Conservation (phyloP, 345 rosid genomes). For the Salix caprea region DNA sequence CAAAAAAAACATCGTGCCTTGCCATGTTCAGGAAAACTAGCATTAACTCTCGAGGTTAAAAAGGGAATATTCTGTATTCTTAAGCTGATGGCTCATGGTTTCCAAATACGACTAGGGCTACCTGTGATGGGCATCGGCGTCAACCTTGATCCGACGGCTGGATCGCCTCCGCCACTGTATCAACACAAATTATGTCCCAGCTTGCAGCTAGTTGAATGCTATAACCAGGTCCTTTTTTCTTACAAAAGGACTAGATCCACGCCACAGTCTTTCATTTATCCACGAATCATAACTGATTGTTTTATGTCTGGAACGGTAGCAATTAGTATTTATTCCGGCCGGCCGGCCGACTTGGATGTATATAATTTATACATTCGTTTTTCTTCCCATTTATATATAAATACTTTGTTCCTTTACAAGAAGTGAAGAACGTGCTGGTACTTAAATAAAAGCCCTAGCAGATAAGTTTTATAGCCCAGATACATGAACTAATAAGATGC, state of each 20-base stretch:
- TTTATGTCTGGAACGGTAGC: not conserved
- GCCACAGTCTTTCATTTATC: not conserved
- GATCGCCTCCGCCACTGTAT: no score
- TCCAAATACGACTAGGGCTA: no score
- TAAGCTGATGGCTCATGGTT: not conserved
- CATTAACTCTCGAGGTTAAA: not conserved
- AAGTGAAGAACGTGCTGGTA: not conserved
- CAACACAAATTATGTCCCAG: no score
- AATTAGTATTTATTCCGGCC: not conserved
- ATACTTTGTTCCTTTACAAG: not conserved
- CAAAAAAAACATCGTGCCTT: not conserved
- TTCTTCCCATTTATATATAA: no score
- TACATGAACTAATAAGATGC: not conserved
- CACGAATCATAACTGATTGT: not conserved
- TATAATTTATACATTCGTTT: no score
- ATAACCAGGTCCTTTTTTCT: no score
- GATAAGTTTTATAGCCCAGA: not conserved
- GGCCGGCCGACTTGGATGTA: not conserved
- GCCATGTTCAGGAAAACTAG: not conserved
- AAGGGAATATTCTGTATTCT: not conserved
- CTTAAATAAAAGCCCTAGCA: not conserved
- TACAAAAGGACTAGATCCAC: not conserved
- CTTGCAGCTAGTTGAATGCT: no score
- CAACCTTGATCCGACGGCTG: not conserved
- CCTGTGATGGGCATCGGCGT: no score